These are phyloP conservation scores for Melastoma malabathricum DNA, from an alignment of 345 rosid species.

Conservation along the genomic window DNA sequence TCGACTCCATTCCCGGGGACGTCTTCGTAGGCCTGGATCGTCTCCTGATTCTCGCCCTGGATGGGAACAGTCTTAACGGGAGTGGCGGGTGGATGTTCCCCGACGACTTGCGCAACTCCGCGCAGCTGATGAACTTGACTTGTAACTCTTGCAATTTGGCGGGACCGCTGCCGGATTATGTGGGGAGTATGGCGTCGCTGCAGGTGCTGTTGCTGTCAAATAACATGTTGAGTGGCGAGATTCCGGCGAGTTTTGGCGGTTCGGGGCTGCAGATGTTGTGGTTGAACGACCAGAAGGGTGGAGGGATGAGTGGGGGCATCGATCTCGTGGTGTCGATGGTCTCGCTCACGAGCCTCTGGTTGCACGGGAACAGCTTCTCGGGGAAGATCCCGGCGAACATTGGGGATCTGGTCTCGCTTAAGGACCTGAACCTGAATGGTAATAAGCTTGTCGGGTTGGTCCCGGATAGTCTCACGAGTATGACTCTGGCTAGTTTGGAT, in stretches of 20 bases:
- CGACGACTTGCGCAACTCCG: constrained; percentile 27
- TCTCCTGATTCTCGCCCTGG: constrained; percentile 47
- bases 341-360: constrained; percentile 46
- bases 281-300: constrained; percentile 47
- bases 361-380: constrained; percentile 63
- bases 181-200: constrained; percentile 40
- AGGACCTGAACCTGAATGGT: constrained; percentile 45
- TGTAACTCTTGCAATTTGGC: constrained; percentile 55
- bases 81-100: constrained; percentile 56
- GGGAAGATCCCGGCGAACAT: constrained; percentile 50
- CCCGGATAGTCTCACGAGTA: constrained; percentile 35
- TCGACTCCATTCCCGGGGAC: constrained; percentile 51
- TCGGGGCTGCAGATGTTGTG: constrained; percentile 38
- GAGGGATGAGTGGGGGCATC: constrained; percentile 42
- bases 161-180: constrained; percentile 55
- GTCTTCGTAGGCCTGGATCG: constrained; percentile 35
- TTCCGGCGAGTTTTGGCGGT: constrained; percentile 35
- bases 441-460: constrained; percentile 48
- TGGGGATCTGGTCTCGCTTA: constrained; percentile 35
- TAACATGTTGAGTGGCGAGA: constrained; percentile 40
- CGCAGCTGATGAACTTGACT: constrained; percentile 42
- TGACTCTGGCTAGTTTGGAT: constrained; percentile 37
- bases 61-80: constrained; percentile 39
- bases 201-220: constrained; percentile 35
- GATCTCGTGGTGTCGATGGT: constrained; percentile 43